Conservation (phyloP, 23 red algal genomes). For the Gracilaria domingensis region DNA sequence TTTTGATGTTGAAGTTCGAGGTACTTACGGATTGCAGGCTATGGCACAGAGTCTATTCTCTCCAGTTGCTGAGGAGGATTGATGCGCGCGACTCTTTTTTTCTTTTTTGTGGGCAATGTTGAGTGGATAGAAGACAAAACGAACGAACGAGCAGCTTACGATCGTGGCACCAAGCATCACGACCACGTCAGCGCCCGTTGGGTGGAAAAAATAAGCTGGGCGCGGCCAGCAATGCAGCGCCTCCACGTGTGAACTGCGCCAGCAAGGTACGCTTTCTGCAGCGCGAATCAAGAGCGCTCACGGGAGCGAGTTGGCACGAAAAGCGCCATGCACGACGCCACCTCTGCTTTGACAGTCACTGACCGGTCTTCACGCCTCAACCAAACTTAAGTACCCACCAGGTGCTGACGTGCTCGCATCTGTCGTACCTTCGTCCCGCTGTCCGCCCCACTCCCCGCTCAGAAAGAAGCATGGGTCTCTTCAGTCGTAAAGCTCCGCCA, state of each 20-base stretch:
- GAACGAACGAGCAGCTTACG: no score
- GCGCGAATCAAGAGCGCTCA: background rate
- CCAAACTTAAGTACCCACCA: background rate
- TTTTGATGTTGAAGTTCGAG: constrained; percentile 97
- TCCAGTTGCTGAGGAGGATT: background rate
- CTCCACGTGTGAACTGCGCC: background rate
- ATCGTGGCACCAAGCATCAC: background rate
- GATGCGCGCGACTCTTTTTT: background rate
- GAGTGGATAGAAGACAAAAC: no score
- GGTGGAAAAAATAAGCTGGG: background rate
- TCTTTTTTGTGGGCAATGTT: no score
- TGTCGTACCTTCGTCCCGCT: background rate
- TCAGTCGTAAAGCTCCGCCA: constrained; percentile 66
- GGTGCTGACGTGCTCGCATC: background rate
- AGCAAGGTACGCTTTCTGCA: background rate
- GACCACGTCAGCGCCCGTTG: background rate
- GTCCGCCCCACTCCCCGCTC: background rate
- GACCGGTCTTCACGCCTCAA: background rate
- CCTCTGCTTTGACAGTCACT: background rate
- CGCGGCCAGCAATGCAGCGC: background rate
- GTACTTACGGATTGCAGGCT: constrained; percentile 62
- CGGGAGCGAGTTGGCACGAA: constrained; percentile 1
- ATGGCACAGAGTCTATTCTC: constrained; percentile 71
- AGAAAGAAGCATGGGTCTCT: constrained; percentile 45
- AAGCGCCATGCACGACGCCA: background rate